phyloP scores from a whole-genome alignment of 2,329 filamentous ascomycete species.

The Trichophyton mentagrophytes region DNA sequence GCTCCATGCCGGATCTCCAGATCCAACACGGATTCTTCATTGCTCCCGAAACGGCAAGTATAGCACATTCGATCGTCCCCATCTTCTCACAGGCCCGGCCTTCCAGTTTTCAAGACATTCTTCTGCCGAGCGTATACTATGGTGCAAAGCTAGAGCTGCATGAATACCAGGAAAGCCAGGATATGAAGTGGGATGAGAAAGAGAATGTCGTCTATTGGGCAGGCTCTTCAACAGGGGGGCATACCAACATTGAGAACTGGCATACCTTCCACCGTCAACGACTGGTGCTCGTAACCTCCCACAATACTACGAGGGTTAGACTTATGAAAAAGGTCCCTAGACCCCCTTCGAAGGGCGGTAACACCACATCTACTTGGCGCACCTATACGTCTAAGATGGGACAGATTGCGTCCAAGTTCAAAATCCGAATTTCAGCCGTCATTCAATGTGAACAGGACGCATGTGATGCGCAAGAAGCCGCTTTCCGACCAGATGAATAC shows the following conservation, averaged over 20 bases:
- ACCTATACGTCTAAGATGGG: conserved; percentile 8
- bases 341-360: not conserved
- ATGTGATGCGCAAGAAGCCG: conserved; percentile 20
- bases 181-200: conserved; percentile 39
- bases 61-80: conserved; percentile 12
- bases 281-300: conserved; percentile 27
- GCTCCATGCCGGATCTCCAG: conserved; percentile 4
- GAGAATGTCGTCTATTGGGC: conserved; percentile 43
- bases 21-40: conserved; percentile 3
- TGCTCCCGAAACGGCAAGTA: conserved; percentile 5
- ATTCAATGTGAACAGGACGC: conserved; percentile 32
- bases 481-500: conserved; percentile 15
- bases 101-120: conserved; percentile 29
- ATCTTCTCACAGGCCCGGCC: conserved; percentile 13
- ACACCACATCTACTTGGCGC: conserved; percentile 6
- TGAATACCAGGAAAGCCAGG: conserved; percentile 31
- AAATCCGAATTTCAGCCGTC: conserved; percentile 36
- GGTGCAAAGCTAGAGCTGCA: conserved; percentile 19
- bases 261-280: conserved; percentile 36
- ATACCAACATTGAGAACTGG: conserved; percentile 28
- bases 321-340: conserved; percentile 5
- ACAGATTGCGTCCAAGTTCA: conserved; percentile 21
- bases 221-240: conserved; percentile 42
- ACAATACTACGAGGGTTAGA: not conserved
- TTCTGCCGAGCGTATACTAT: conserved; percentile 41